Conservation (phyloP, 768 basidiomycete genomes). For the Clathrus columnatus region DNA sequence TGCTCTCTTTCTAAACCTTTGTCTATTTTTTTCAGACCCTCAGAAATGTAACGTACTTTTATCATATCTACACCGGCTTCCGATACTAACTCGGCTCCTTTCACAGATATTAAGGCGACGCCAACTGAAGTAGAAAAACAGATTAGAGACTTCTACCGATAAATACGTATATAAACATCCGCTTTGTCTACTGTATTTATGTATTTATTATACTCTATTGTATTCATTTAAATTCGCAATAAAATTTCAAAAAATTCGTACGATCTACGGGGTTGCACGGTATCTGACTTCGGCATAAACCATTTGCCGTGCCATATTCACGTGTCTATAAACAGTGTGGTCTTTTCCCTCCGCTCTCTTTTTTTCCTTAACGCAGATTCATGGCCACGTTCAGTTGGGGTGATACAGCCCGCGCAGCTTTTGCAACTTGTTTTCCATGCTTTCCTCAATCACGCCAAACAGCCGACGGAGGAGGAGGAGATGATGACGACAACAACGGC, state of each 20-base stretch:
- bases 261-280: no score
- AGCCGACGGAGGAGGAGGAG: no score
- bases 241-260: no score
- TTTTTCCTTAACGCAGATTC: no score
- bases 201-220: no score
- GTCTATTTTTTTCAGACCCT: constrained; percentile 40
- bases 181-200: no score
- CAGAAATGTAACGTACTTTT: constrained; percentile 49
- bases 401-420: constrained; percentile 48
- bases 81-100: constrained; percentile 14
- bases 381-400: constrained; percentile 53
- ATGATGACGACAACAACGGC: constrained; percentile 25
- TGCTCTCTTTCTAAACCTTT: neutral
- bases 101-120: constrained; percentile 67
- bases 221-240: no score
- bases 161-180: no score
- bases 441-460: constrained; percentile 28
- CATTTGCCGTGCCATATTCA: no score
- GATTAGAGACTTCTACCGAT: constrained; percentile 46
- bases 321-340: no score
- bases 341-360: no score
- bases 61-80: neutral
- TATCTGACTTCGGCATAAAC: no score
- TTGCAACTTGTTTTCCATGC: constrained; percentile 54
- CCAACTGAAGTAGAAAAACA: constrained; percentile 66